phyloP scores from a whole-genome alignment of 495 filamentous ascomycete genomes.

The Cudoniella acicularis region DNA sequence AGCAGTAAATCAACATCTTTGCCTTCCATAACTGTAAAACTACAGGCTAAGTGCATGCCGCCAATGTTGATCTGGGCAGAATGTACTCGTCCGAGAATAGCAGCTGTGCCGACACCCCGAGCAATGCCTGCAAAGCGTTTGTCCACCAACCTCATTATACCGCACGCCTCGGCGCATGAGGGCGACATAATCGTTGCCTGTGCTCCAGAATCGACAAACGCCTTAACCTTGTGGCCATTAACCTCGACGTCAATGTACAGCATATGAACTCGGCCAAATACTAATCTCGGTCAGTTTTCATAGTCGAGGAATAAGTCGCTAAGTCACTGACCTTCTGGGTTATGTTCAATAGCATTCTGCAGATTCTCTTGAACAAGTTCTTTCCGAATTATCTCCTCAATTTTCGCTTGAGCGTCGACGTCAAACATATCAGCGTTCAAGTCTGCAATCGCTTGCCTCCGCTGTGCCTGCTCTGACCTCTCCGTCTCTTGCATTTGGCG shows the following conservation, averaged over 20 bases:
- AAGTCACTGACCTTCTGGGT: conserved; percentile 77
- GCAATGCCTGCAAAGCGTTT: conserved; percentile 87
- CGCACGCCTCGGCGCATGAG: conserved; percentile 80
- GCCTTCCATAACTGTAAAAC: conserved; percentile 99
- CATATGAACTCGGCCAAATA: conserved; percentile 90
- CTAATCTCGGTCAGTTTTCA: conserved; percentile 41
- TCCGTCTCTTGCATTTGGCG: conserved; percentile 62
- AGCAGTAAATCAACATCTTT: conserved; percentile 95
- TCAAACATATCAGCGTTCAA: conserved; percentile 93
- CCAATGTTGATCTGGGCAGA: conserved; percentile 92
- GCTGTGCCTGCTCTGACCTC: conserved; percentile 63
- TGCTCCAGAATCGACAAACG: conserved; percentile 95
- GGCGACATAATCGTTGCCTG: conserved; percentile 99
- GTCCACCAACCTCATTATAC: conserved; percentile 97
- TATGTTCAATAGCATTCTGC: conserved; percentile 92
- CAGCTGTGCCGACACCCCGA: conserved; percentile 87
- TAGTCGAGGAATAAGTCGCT: background rate
- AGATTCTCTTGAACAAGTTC: conserved; percentile 90
- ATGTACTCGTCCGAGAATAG: conserved; percentile 91
- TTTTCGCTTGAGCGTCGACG: conserved; percentile 81
- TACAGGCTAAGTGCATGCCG: conserved; percentile 79
- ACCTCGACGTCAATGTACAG: conserved; percentile 96
- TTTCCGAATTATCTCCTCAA: conserved; percentile 94
- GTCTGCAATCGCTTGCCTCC: conserved; percentile 69
- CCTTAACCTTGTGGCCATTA: conserved; percentile 86